These are phyloP conservation scores for Teratosphaeria viscida DNA, from an alignment of 2,329 filamentous ascomycete species.

Conservation along the genomic window DNA sequence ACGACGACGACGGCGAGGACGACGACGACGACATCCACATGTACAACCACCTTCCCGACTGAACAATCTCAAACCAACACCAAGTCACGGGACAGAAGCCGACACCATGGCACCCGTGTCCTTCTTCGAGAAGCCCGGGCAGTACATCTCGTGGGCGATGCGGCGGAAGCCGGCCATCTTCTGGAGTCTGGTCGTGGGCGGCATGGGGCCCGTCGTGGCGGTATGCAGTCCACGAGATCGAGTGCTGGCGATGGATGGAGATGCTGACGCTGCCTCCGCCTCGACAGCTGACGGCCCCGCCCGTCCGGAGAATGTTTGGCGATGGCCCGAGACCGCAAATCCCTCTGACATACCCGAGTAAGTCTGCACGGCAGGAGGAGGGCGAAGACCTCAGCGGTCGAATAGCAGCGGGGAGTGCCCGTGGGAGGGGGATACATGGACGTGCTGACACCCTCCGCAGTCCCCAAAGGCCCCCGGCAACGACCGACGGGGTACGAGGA, in stretches of 20 bases:
- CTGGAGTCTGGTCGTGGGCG: slow-evolving; percentile 70
- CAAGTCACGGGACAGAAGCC: not conserved
- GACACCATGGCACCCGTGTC: slow-evolving; percentile 55
- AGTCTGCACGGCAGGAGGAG: slow-evolving; percentile 30
- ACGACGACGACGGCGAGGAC: not conserved
- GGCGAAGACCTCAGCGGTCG: not conserved
- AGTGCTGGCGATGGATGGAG: not conserved
- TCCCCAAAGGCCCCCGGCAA: slow-evolving; percentile 37
- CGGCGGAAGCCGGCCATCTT: slow-evolving; percentile 86
- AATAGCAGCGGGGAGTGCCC: not conserved
- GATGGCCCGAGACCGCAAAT: slow-evolving; percentile 62
- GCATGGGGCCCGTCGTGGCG: slow-evolving; percentile 59
- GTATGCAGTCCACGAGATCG: slow-evolving; percentile 10
- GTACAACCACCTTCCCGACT: not conserved
- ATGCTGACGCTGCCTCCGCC: slow-evolving; percentile 2
- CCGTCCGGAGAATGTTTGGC: slow-evolving; percentile 61
- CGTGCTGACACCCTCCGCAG: slow-evolving; percentile 19
- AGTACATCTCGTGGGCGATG: slow-evolving; percentile 79
- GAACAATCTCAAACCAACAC: not conserved
- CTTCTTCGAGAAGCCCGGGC: slow-evolving; percentile 77
- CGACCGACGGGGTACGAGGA: slow-evolving; percentile 39
- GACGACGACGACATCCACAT: not conserved
- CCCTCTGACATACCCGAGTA: slow-evolving; percentile 88
- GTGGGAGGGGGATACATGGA: not conserved
- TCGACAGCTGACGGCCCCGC: slow-evolving; percentile 53